phyloP scores from a whole-genome alignment of 805 yeast genomes.

The Saccharomyces cerevisiae region DNA sequence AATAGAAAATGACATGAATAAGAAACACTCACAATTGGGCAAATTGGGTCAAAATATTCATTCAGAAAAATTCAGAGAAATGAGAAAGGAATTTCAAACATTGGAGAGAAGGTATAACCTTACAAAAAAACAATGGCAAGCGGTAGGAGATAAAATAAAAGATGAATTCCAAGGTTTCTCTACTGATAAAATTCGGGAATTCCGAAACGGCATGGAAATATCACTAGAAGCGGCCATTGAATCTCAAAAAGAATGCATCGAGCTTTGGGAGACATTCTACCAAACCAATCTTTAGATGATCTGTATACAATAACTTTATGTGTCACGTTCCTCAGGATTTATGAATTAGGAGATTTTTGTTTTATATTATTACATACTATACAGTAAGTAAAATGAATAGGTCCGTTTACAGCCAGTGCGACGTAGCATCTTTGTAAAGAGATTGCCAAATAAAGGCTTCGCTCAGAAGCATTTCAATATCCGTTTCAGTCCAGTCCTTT shows the following conservation, averaged over 20 bases:
- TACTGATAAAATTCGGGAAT: constrained; percentile 67
- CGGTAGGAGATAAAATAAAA: constrained; percentile 57
- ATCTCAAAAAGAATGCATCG: constrained; percentile 84
- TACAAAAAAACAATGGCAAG: constrained; percentile 54
- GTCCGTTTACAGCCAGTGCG: constrained; percentile 51
- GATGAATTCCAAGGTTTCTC: constrained; percentile 62
- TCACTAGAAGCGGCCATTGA: constrained; percentile 86
- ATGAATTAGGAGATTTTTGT: constrained; percentile 1
- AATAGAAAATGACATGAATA: constrained; percentile 41
- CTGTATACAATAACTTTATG: neutral
- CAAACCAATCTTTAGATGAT: constrained; percentile 34
- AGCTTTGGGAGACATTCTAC: constrained; percentile 83
- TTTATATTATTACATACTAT: neutral
- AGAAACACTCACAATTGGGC: constrained; percentile 40
- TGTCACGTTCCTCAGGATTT: neutral
- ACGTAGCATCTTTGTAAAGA: constrained; percentile 79
- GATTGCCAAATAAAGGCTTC: constrained; percentile 98
- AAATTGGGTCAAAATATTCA: constrained; percentile 41
- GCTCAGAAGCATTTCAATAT: constrained; percentile 82
- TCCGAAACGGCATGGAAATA: constrained; percentile 82
- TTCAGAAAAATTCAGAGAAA: constrained; percentile 50
- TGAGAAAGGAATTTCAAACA: constrained; percentile 51
- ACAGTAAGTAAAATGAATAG: neutral
- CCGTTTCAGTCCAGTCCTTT: constrained; percentile 73
- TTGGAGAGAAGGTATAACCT: constrained; percentile 45